Percentiles rank a stretch among this genome's conserved stretches.
Evolutionary conservation across 306 rosid species (phyloP).

Genomic region (Cicer pinnatifidum): DNA sequence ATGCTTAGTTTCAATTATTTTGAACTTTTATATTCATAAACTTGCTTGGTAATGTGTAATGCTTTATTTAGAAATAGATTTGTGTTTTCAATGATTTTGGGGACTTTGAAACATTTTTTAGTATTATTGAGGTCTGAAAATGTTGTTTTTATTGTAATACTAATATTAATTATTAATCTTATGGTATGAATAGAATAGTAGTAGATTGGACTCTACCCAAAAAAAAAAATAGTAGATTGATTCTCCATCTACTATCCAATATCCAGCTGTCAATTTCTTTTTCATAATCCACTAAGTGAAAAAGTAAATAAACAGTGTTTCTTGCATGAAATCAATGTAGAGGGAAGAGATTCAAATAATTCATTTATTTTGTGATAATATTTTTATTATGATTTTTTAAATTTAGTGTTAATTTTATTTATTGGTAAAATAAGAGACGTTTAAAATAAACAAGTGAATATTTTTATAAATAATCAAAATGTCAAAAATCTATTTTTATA

Average conservation of each 20-base stretch:
- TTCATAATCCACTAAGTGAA: not conserved
- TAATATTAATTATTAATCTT: not conserved
- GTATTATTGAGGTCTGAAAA: conserved; percentile 11
- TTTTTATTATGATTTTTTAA: no score
- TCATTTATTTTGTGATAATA: no score
- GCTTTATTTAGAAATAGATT: not conserved
- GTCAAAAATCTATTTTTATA: no score
- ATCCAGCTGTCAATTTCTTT: conserved; percentile 36
- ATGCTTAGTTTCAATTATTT: conserved; percentile 36
- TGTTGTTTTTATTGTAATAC: conserved; percentile 18
- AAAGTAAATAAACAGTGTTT: not conserved
- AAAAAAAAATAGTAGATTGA: conserved; percentile 23
- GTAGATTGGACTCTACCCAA: no score
- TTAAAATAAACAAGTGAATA: no score
- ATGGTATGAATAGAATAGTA: conserved; percentile 23
- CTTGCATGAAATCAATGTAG: conserved; percentile 8
- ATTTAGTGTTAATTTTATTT: no score
- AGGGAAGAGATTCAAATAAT: not conserved
- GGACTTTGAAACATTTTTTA: conserved; percentile 10
- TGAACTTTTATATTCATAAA: not conserved
- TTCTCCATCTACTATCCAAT: conserved; percentile 16
- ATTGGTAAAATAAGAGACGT: no score
- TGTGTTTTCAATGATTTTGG: conserved; percentile 39
- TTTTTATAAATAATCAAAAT: no score
- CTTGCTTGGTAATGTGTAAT: conserved; percentile 36